Percentiles rank a stretch among this genome's conserved stretches.
These are phyloP conservation scores for Phytophthora citrophthora DNA, from an alignment of 352 stramenopile genomes.

Conservation along the genomic window DNA sequence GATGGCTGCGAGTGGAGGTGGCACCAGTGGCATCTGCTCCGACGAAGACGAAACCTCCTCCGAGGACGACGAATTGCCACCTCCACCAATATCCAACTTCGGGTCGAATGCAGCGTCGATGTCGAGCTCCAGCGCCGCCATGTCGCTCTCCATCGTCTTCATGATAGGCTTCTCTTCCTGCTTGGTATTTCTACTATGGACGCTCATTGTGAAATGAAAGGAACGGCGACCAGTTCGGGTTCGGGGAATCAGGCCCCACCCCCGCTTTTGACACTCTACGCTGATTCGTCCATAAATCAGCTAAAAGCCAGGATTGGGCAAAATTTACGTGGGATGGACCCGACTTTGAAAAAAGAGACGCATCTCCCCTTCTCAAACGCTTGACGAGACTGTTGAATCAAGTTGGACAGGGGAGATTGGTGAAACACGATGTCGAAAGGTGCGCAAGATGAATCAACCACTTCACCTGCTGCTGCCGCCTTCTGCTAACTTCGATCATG, in stretches of 20 bases:
- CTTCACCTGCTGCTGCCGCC: constrained; percentile 4
- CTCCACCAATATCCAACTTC: constrained; percentile 25
- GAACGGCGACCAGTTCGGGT: constrained; percentile 3
- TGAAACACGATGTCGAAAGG: constrained; percentile 17
- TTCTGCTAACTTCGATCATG: neutral
- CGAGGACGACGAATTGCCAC: constrained; percentile 24
- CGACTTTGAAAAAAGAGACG: constrained; percentile 11
- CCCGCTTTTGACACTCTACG: constrained; percentile 2
- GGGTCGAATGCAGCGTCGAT: constrained; percentile 27
- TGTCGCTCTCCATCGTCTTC: constrained; percentile 39
- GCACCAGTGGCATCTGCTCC: constrained; percentile 22
- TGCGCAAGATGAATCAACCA: neutral
- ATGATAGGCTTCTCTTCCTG: constrained; percentile 7
- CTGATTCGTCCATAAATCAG: constrained; percentile 2
- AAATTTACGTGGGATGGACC: constrained; percentile 1
- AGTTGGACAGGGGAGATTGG: constrained; percentile 4
- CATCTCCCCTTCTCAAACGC: constrained; percentile 16
- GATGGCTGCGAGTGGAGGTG: constrained; percentile 24
- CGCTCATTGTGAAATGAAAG: neutral
- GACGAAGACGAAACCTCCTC: constrained; percentile 35
- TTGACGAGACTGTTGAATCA: constrained; percentile 3
- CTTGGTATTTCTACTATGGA: constrained; percentile 16
- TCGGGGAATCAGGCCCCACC: constrained; percentile 9
- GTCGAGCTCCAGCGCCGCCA: constrained; percentile 37
- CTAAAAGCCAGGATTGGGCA: neutral